phyloP scores from a whole-genome alignment of 1,284 basidiomycete genomes.

The Leccinum griseonigrum region DNA sequence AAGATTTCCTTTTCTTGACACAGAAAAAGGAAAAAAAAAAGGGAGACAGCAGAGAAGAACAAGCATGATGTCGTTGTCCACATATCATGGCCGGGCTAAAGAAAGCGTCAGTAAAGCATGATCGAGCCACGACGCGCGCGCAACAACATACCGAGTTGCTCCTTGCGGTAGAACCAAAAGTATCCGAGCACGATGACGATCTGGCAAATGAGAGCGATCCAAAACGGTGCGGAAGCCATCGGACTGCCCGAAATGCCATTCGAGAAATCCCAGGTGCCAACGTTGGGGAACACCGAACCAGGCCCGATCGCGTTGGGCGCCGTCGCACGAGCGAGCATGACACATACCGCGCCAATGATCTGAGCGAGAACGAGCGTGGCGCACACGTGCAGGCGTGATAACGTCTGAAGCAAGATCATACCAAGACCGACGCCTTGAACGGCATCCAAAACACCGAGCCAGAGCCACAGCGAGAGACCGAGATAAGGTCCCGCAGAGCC shows the following conservation, averaged over 20 bases:
- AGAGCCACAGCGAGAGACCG: constrained; percentile 85
- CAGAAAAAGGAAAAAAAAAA: not conserved
- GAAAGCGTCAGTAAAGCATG: not conserved
- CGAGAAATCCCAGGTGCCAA: constrained; percentile 82
- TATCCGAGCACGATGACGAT: constrained; percentile 86
- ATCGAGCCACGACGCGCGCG: not conserved
- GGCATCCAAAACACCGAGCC: constrained; percentile 91
- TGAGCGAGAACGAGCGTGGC: constrained; percentile 88
- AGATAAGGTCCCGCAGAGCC: constrained; percentile 82
- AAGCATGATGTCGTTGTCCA: not conserved
- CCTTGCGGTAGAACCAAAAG: constrained; percentile 93
- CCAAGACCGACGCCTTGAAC: constrained; percentile 91
- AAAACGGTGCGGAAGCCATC: constrained; percentile 80
- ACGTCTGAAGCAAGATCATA: constrained; percentile 90
- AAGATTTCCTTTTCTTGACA: not conserved
- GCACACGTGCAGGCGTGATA: constrained; percentile 90
- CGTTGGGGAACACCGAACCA: constrained; percentile 88
- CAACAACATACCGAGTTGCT: constrained; percentile 62
- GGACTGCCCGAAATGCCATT: constrained; percentile 71
- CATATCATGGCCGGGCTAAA: constrained; percentile 11
- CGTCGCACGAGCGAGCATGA: constrained; percentile 85
- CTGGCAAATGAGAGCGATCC: constrained; percentile 80
- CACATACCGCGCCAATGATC: constrained; percentile 76
- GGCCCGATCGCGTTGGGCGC: constrained; percentile 83
- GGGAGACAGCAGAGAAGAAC: not conserved